Conservation (phyloP, 139 green algal genomes). For the Coelastrella sp. region DNA sequence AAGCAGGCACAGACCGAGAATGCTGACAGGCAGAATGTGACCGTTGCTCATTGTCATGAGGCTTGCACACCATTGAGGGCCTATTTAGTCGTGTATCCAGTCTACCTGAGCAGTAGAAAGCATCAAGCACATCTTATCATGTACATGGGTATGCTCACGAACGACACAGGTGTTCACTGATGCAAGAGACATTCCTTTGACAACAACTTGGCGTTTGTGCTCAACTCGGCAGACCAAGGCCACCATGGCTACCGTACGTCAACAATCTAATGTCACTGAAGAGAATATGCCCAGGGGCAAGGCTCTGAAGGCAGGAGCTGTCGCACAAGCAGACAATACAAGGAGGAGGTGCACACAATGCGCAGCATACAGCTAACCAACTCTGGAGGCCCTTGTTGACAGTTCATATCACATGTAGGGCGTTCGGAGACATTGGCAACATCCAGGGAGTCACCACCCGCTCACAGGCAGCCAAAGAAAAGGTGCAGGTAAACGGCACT, state of each 20-base stretch:
- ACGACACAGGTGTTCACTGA: too few relatives aligned
- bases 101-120: too few relatives aligned
- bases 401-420: conserved; percentile 48
- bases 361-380: neutral
- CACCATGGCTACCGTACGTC: conserved; percentile 30
- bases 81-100: neutral
- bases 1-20: too few relatives aligned
- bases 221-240: neutral
- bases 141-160: too few relatives aligned
- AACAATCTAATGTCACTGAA: conserved; percentile 2
- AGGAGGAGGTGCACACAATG: conserved; percentile 37
- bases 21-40: neutral
- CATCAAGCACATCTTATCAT: too few relatives aligned
- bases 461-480: conserved; percentile 52
- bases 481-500: conserved; percentile 36
- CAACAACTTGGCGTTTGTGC: neutral
- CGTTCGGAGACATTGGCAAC: conserved; percentile 80
- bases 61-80: neutral
- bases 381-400: neutral
- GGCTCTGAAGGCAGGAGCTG: conserved; percentile 23
- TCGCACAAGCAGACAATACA: conserved; percentile 15
- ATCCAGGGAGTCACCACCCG: conserved; percentile 55
- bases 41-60: neutral
- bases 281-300: conserved; percentile 43
- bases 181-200: too few relatives aligned